Base-by-base conservation (phyloP, 1,284 basidiomycete genomes). In the Ceratobasidium sp. region DNA sequence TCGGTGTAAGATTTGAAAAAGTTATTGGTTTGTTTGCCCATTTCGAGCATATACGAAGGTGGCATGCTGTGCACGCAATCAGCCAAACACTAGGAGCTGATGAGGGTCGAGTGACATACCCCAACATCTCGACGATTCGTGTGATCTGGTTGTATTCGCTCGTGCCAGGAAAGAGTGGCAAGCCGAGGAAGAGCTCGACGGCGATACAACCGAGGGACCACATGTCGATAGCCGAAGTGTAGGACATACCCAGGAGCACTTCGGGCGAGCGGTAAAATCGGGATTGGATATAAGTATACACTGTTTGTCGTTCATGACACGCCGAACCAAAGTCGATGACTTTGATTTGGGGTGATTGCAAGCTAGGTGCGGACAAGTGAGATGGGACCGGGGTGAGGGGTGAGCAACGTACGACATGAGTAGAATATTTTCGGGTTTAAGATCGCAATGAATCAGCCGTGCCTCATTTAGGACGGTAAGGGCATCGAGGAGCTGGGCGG, bases 251-350 rank as follows among this genome's bases (percentile, higher is more conserved):
- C 26, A 99, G 86, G 16, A 99, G 85, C 30, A 99, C 97, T 83
- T 99, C 97, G 3, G 97, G 97, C 3, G 94, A 97, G 48, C 97
- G 93, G 80, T 99, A 99, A 84, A 99, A 99, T 60, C 97, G 89
- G 9, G 96, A 98, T 80, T 99, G 97, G 80, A 99, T 99, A 82
- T 99, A 99, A 1, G 97, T 99, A 81, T 99, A 99, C 55, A 99
- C 96, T 4, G 97, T 99, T 82, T 98, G 96, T 77, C 94, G 91
- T 82, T 98, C 97, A 80, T 98, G 96, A 80, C 97, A 99, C 21
- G 97, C 96, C 21, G 96, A 98, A 60, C 97, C 97, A 82, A 98
- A 99, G 83, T 99, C 97, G 79, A 99, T 98, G 72, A 99, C 93
- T 83, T 99, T 99, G 85, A 99, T 98, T 80, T 95, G 92, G 1